Evolutionary conservation across 208 protist species (phyloP), one percentile per base, ranked within the genome.

Genomic region (Novymonas esmeraldas): DNA sequence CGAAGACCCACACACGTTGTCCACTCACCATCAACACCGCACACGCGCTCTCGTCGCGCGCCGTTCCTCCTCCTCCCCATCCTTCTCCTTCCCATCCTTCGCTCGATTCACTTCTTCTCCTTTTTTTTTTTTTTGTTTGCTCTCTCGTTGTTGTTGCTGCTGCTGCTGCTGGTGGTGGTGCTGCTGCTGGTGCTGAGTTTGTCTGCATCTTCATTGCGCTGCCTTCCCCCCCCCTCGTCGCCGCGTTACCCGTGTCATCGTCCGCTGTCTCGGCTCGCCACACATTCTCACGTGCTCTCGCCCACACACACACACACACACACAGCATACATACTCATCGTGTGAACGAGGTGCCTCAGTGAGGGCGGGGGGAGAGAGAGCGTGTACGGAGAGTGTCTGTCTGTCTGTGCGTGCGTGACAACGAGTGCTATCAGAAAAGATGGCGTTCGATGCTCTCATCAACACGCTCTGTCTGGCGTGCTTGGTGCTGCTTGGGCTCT

Each of bases 401-500:
- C 10, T 51, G 10, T 28, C 6, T 51, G 46, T 24, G 42, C 13
- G 42, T 50, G 26, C 22, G 20, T 13, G 22, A 42, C 36, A 13
- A 46, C 14, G 36, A 2, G 58, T 36, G 9, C 3, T 24, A 2
- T 11, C 51, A 24, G 11, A 7, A 20, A 24, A 33, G 54, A 85
- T 82, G 72, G 73, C 72, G 1, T 70, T 73, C 29, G 60, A 64
- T 51, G 68, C 68, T 0, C 33, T 89, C 22, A 73, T 89, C 46
- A 84, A 89, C 62, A 82, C 73, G 26, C 14, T 80, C 38, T 70
- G 78, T 45, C 42, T 74, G 24, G 29, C 69, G 3, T 41, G 80
- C 28, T 49, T 85, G 22, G 41, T 78, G 20, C 38, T 85, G 13
- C 44, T 81, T 7, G 58, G 56, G 29, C 52, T 75, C 5, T 81